Base-by-base conservation (phyloP, 176 grass and related monocot genomes). In the Triticum turgidum region DNA sequence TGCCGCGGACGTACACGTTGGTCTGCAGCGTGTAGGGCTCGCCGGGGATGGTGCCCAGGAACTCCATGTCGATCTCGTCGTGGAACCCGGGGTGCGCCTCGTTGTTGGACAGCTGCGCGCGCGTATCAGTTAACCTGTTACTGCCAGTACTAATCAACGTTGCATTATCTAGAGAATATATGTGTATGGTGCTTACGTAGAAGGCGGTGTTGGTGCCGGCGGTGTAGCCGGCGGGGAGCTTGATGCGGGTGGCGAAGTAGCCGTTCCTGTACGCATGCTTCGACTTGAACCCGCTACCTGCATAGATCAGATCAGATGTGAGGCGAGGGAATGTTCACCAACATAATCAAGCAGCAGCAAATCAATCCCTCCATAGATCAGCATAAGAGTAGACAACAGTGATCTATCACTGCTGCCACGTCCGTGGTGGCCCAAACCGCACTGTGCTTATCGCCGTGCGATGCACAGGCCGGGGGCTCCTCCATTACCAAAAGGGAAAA, bases 121-220 rank as follows among this genome's bases (percentile, higher is more conserved):
- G 54, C 54, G 54, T 21, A 3, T 70, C 67, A 69, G 3, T 34
- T 9, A 15, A 17, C 94, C 51, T 97, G 94, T 79, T 94, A 86
- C 84, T 45, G 4, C 44, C 1, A 3, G 39, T 15, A 17, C 13
- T 52, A 52, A 52, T 6, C 6, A 54, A 54, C 51, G 51, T 2
- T 54, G 0, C 94, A 6, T 65, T 21, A 27, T 29, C 6, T 29
- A 41, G 37, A n/a, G 30, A 70, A 70, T 56, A 20, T 56, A 1
- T 20, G 20, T 18, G 7, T 6, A 7, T 2, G 29, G 5, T 44
- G 65, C 91, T 51, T 27, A 97, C 95, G 51, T 98, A 98, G 77
- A 98, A 95, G 20, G 93, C 93, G 2, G 95, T 93, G 86, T 95
- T 98, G 68, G 88, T 85, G 79, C 95, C 95, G 92, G 95, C 95